Conservation (phyloP, 2,329 filamentous ascomycete species). For the Diaporthe caulivora region DNA sequence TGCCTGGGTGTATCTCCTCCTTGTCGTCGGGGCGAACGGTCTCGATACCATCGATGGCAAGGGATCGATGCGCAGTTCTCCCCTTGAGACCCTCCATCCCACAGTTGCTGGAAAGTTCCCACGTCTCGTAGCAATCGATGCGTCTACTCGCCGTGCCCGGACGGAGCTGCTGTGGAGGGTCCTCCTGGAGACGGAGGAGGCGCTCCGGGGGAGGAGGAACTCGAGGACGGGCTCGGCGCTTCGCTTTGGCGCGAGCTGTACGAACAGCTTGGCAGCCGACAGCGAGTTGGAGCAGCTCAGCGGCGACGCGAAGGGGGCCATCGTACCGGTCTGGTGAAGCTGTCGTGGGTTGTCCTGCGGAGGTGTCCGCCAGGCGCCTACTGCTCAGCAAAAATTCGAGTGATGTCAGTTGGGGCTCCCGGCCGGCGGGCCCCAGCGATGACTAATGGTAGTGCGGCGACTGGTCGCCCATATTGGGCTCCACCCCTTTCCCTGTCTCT, state of each 20-base stretch:
- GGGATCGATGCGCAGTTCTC: background rate
- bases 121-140: background rate
- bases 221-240: constrained; percentile 52
- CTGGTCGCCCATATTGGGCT: constrained; percentile 24
- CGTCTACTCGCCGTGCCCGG: background rate
- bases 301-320: constrained; percentile 15
- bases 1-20: constrained; percentile 58
- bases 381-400: constrained; percentile 34
- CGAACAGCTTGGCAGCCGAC: constrained; percentile 48
- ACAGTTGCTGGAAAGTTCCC: background rate
- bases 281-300: constrained; percentile 39
- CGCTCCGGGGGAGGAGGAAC: constrained; percentile 53
- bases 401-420: constrained; percentile 22
- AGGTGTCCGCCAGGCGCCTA: background rate
- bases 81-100: constrained; percentile 8
- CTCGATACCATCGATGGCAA: background rate
- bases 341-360: constrained; percentile 4
- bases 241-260: constrained; percentile 46
- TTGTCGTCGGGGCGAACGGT: constrained; percentile 52
- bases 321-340: background rate
- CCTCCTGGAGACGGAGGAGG: constrained; percentile 35
- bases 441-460: constrained; percentile 15
- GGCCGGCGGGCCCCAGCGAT: background rate
- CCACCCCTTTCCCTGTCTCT: background rate
- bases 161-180: constrained; percentile 35